Base-by-base conservation (phyloP, 1,284 basidiomycete genomes). In the Leccinum subspadiceum region DNA sequence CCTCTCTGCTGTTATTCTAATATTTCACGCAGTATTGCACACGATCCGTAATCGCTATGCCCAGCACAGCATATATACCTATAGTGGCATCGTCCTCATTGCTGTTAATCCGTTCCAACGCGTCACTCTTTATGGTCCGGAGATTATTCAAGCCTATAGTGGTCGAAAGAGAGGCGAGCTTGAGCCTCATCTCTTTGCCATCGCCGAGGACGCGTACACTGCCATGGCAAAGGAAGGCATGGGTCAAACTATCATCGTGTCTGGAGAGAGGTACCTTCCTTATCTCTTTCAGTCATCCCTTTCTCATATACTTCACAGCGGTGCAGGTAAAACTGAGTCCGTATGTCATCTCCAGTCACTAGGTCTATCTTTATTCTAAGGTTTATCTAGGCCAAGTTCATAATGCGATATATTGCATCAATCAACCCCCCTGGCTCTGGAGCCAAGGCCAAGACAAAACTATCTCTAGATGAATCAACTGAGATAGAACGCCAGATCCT, bases 181-280 rank as follows among this genome's bases (percentile, higher is more conserved):
- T 31, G 97, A 99, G 72, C 97, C 97, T 0, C 97, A 99, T 79
- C 76, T 99, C 64, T 99, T 99, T 75, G 97, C 97, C 26, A 99
- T 99, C 68, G 97, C 97, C 12, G 97, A 99, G 76, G 97, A 99
- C 79, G 97, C 97, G 62, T 94, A 99, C 75, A 95, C 96, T 46
- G 94, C 93, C 62, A 98, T 99, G 97, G 87, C 93, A 60, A 92
- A 91, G 70, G 96, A 98, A 68, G 87, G 89, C 41, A 92, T 89
- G 71, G 96, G 98, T 65, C 97, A 99, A 78, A 99, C 97, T 5
- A 98, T 99, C 72, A 98, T 99, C 65, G 97, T 99, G 63, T 96
- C 94, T 55, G 97, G 97, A 70, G 97, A 99, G 78, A 96, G 93
- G 93, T 95, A 71, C 81, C 4, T 41, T 58, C 59, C 20, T 55